Evolutionary conservation across 768 basidiomycete species (phyloP).

Genomic region (Pisolithus microcarpus): DNA sequence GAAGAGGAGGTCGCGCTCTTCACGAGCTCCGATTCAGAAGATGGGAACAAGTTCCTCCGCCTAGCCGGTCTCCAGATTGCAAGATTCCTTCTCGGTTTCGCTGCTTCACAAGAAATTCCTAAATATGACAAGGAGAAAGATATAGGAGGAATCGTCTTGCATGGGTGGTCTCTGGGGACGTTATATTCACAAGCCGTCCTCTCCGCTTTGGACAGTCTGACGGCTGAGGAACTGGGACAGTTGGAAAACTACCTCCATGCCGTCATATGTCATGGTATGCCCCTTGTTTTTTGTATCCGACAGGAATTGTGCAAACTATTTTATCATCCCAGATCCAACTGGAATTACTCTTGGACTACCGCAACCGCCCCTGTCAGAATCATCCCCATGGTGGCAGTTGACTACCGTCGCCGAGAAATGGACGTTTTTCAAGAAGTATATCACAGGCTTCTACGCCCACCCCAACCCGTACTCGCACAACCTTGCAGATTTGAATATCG

Average conservation of each 20-base stretch:
- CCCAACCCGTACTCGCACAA: neutral
- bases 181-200: slow-evolving; percentile 1
- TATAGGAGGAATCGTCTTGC: slow-evolving; percentile 2
- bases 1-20: slow-evolving; percentile 1
- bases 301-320: neutral
- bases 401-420: neutral
- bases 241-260: slow-evolving; percentile 2
- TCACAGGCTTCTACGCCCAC: slow-evolving; percentile 1
- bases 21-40: neutral
- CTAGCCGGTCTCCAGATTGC: slow-evolving; percentile 4
- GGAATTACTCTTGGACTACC: neutral
- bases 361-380: neutral
- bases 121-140: neutral
- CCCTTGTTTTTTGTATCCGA: neutral
- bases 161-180: slow-evolving; percentile 8
- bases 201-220: slow-evolving; percentile 4
- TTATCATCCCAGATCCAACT: neutral
- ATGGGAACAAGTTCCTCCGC: slow-evolving; percentile 1
- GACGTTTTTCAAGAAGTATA: slow-evolving; percentile 1
- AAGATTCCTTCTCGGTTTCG: slow-evolving; percentile 5
- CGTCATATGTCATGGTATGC: slow-evolving; percentile 4
- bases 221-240: neutral
- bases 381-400: neutral
- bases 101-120: slow-evolving; percentile 2
- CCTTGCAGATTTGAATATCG: slow-evolving; percentile 1